Conservation (phyloP, 2,329 filamentous ascomycete genomes). For the Diaporthe sp. region DNA sequence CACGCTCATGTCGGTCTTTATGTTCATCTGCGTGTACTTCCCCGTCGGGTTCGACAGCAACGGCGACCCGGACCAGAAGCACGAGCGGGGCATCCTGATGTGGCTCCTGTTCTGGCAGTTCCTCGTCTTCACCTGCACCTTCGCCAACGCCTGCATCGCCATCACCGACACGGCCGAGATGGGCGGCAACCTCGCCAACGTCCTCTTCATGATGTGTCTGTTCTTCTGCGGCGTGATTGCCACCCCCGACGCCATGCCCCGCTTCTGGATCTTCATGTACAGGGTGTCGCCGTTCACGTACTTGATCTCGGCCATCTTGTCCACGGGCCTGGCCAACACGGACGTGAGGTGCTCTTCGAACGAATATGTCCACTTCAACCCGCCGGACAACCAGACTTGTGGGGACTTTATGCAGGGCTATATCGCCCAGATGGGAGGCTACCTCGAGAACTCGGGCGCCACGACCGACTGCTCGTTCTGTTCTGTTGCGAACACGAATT, state of each 20-base stretch:
- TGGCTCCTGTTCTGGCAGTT: constrained; percentile 82
- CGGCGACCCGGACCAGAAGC: constrained; percentile 69
- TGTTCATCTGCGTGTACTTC: constrained; percentile 88
- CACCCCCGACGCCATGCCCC: constrained; percentile 68
- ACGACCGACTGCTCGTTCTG: constrained; percentile 67
- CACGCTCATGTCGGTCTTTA: constrained; percentile 77
- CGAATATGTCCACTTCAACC: constrained; percentile 76
- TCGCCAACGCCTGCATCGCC: constrained; percentile 81
- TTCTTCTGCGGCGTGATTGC: constrained; percentile 83
- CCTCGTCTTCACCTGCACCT: constrained; percentile 84
- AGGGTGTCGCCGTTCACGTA: constrained; percentile 86
- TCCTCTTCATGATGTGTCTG: constrained; percentile 78
- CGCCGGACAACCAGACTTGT: constrained; percentile 69
- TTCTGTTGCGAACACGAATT: constrained; percentile 61
- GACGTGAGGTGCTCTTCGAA: constrained; percentile 73
- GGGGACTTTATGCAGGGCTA: constrained; percentile 65
- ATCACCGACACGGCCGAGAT: constrained; percentile 80
- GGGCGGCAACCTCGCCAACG: constrained; percentile 79
- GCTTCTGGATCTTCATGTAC: constrained; percentile 90
- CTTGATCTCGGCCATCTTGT: constrained; percentile 77
- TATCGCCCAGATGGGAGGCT: constrained; percentile 60
- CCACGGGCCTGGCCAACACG: constrained; percentile 75
- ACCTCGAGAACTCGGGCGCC: constrained; percentile 59
- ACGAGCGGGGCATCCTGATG: constrained; percentile 80
- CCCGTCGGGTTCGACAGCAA: constrained; percentile 82